These are phyloP conservation scores for Leucaena leucocephala DNA, from an alignment of 306 rosid species.

Conservation along the genomic window DNA sequence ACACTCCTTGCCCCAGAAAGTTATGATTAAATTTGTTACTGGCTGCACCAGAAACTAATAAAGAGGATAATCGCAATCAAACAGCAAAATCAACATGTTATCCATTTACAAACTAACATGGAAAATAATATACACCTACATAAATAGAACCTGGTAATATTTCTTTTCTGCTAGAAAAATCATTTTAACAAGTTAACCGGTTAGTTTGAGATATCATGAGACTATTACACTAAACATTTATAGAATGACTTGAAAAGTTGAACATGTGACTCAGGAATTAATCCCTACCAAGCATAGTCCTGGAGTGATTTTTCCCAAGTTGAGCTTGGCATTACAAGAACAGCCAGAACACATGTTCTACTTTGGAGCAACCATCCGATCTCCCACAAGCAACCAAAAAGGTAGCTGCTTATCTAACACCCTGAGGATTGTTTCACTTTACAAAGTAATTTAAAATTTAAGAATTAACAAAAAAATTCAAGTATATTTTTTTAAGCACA, in stretches of 20 bases:
- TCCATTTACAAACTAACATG: conserved; percentile 10
- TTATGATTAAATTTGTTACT: neutral
- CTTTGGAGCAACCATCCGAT: neutral
- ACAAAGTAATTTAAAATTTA: neutral
- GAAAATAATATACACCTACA: neutral
- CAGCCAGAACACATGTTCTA: conserved; percentile 1
- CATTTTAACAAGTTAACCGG: neutral
- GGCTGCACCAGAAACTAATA: neutral
- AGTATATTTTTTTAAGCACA: neutral
- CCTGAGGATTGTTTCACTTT: neutral
- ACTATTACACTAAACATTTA: neutral
- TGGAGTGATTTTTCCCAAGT: neutral
- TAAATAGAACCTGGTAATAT: neutral
- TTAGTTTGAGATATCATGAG: neutral
- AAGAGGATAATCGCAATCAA: neutral
- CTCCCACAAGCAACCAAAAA: conserved; percentile 16
- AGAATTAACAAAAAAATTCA: neutral
- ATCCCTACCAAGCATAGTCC: neutral
- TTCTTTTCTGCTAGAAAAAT: neutral
- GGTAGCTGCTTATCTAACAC: neutral
- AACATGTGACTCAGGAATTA: conserved; percentile 4
- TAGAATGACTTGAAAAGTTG: neutral
- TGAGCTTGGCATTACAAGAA: neutral
- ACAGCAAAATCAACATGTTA: neutral
- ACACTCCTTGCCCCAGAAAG: neutral